These are phyloP conservation scores for Saraca asoca DNA, from an alignment of 331 rosid species.

Conservation along the genomic window DNA sequence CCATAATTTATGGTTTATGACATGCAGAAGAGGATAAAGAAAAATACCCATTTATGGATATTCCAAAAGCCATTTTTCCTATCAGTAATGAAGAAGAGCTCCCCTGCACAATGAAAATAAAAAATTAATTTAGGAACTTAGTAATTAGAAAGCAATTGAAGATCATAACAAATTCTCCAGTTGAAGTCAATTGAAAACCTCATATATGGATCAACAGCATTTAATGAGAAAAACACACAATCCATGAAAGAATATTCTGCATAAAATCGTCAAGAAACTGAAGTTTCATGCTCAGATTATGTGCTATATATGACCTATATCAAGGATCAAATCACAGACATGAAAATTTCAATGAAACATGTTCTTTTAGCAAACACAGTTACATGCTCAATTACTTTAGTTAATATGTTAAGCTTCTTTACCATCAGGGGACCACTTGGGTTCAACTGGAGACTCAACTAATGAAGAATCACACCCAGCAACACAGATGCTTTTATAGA, in stretches of 20 bases:
- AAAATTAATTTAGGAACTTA: conserved; percentile 5
- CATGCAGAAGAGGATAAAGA: conserved; percentile 17
- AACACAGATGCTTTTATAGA: conserved; percentile 59
- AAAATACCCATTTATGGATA: conserved; percentile 86
- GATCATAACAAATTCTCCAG: conserved; percentile 18
- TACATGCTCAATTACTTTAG: conserved; percentile 3
- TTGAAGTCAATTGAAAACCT: conserved; percentile 5
- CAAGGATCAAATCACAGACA: not conserved
- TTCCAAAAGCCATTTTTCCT: conserved; percentile 88
- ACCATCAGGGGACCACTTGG: conserved; percentile 96
- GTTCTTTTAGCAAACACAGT: conserved; percentile 17
- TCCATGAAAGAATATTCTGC: not conserved
- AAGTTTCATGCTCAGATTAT: conserved; percentile 10
- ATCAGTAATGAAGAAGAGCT: conserved; percentile 82
- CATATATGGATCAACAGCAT: conserved; percentile 7
- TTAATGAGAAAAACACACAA: not conserved
- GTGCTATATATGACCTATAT: conserved; percentile 9
- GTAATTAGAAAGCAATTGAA: conserved; percentile 22
- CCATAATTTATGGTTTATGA: not conserved
- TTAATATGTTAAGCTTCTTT: conserved; percentile 22
- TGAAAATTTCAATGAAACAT: conserved; percentile 8
- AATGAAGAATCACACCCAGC: conserved; percentile 67
- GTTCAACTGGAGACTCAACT: conserved; percentile 89
- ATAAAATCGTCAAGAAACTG: conserved; percentile 11
- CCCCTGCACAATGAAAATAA: conserved; percentile 64